Conservation (phyloP, 768 basidiomycete species). For the Fomitopsis pulvina region DNA sequence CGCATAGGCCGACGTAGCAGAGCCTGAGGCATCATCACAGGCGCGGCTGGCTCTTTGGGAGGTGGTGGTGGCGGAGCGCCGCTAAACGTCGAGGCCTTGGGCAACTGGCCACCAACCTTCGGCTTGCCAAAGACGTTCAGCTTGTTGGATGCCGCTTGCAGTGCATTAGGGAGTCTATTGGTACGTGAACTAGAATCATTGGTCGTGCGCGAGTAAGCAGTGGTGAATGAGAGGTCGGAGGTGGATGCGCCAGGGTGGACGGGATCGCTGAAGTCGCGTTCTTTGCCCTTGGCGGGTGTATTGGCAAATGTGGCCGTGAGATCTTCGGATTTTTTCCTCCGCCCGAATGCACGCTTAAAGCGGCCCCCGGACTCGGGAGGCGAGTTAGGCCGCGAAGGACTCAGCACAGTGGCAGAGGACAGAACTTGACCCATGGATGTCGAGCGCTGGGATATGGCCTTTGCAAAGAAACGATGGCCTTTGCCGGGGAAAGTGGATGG, state of each 20-base stretch:
- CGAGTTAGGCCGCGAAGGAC: conserved; percentile 16
- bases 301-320: conserved; percentile 21
- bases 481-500: neutral
- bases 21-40: neutral
- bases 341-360: conserved; percentile 54
- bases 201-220: neutral
- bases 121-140: conserved; percentile 36
- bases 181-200: neutral
- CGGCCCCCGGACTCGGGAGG: conserved; percentile 34
- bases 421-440: conserved; percentile 35
- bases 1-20: neutral
- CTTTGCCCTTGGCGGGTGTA: conserved; percentile 15
- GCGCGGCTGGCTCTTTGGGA: neutral
- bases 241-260: conserved; percentile 5
- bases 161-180: conserved; percentile 26
- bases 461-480: conserved; percentile 14
- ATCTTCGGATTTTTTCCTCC: conserved; percentile 55
- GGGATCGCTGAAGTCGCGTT: neutral
- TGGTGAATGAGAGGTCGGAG: conserved; percentile 8
- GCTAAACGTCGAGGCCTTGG: conserved; percentile 1
- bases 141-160: conserved; percentile 22
- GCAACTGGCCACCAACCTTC: conserved; percentile 16
- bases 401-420: conserved; percentile 18
- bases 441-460: neutral
- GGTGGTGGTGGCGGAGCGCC: conserved; percentile 24